Conservation (phyloP, 495 filamentous ascomycete genomes). For the Xylaria flabelliformis region DNA sequence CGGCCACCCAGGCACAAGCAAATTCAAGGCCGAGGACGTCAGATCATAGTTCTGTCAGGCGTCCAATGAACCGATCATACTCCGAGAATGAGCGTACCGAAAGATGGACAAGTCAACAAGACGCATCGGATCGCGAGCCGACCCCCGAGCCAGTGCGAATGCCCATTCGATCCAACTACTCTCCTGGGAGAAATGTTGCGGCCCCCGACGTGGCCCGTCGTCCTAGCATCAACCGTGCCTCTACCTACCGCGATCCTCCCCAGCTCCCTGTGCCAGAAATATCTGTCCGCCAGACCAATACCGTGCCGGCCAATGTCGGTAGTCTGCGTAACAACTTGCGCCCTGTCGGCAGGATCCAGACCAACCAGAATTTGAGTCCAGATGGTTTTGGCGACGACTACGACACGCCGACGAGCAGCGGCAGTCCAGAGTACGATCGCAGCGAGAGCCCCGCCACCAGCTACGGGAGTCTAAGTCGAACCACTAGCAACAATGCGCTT, state of each 20-base stretch:
- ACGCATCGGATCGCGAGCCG: slow-evolving; percentile 44
- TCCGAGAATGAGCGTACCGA: slow-evolving; percentile 49
- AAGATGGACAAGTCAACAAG: slow-evolving; percentile 40
- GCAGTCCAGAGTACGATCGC: slow-evolving; percentile 64
- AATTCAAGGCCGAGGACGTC: slow-evolving; percentile 36
- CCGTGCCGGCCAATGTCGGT: slow-evolving; percentile 42
- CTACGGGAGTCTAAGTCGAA: slow-evolving; percentile 64
- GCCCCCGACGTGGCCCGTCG: slow-evolving; percentile 54
- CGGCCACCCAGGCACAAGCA: slow-evolving; percentile 35
- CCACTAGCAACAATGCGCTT: slow-evolving; percentile 55
- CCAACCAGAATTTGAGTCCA: slow-evolving; percentile 62
- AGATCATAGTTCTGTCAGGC: slow-evolving; percentile 29
- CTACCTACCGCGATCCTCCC: slow-evolving; percentile 44
- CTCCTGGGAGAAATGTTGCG: slow-evolving; percentile 51
- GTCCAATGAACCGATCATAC: slow-evolving; percentile 48
- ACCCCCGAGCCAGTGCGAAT: slow-evolving; percentile 58
- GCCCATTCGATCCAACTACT: slow-evolving; percentile 63
- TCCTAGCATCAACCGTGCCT: slow-evolving; percentile 47
- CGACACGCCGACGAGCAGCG: slow-evolving; percentile 66
- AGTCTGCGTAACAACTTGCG: slow-evolving; percentile 50
- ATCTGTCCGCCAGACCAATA: slow-evolving; percentile 39
- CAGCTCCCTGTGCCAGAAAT: slow-evolving; percentile 40
- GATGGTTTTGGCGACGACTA: slow-evolving; percentile 70
- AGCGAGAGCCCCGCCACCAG: slow-evolving; percentile 69
- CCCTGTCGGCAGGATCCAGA: slow-evolving; percentile 49